Evolutionary conservation across 345 rosid genomes (phyloP), one percentile per base, ranked within the genome.

Genomic region (Toxicodendron radicans): DNA sequence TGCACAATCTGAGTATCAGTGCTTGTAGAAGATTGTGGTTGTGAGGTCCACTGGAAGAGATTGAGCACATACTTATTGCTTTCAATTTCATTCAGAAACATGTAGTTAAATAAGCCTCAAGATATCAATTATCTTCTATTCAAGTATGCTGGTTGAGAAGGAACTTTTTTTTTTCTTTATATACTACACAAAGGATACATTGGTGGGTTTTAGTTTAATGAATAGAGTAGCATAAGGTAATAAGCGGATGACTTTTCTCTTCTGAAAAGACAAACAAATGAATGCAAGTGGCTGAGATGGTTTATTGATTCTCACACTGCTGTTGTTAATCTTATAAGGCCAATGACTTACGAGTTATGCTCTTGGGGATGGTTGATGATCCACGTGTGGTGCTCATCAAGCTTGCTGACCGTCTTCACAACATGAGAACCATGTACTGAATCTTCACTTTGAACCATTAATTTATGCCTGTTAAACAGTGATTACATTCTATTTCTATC

Each of bases 361-460:
- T 90, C 60, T 70, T 90, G 85, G 95, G 92, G 54, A 90, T 90
- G 95, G 89, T 90, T 77, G 87, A 88, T 73, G 95, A 90, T 85
- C 95, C 95, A 54, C 85, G 92, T 16, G 92, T 90, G 75, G 89
- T 90, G 80, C 95, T 90, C 4, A 84, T 90, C 88, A 90, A 90
- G 88, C 91, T 90, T 79, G 92, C 95, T 0, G 95, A 90, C 76
- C 89, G 92, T 76, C 91, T 90, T 73, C 95, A 90, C 87, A 90
- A 88, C 72, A 88, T 90, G 95, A 90, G 95, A 77, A 90, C 95
- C 81, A 88, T 90, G 95, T 90, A 87, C 64, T 61, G 33, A 52
- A 69, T 75, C 74, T 58, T 62, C 78, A 46, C 66, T 78, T 59
- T 58, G 24, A 54, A 58, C 13, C 35, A 49, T 18, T 53, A 54